A percentile compares a stretch with the other conserved stretches of the same genome.
Evolutionary conservation across 305 asterid genomes (phyloP).

Genomic region (Rubia peregrina): DNA sequence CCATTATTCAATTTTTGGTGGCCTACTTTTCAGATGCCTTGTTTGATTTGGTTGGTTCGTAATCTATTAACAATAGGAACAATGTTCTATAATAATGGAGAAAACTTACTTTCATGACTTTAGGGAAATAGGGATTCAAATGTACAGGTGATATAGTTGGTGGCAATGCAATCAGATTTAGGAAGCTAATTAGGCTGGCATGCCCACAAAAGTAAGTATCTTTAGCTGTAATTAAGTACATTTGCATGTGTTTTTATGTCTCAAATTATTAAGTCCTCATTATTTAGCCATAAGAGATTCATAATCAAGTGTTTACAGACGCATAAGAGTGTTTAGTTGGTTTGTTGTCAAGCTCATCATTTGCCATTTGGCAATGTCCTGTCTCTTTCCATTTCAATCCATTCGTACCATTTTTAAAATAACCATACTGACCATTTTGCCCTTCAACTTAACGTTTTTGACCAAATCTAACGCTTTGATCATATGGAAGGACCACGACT

Average conservation of each 20-base stretch:
- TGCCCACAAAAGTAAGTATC: slow-evolving; percentile 6
- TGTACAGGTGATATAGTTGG: slow-evolving; percentile 5
- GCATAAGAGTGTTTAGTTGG: neutral
- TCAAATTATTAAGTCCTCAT: slow-evolving; percentile 19
- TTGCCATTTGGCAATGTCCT: neutral
- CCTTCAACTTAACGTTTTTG: too few relatives aligned
- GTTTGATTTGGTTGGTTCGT: slow-evolving; percentile 3
- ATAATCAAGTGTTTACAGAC: neutral
- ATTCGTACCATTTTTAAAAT: too few relatives aligned
- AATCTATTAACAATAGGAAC: neutral
- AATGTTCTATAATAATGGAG: neutral
- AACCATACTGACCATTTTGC: too few relatives aligned
- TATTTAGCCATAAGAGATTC: neutral
- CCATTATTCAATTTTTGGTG: neutral
- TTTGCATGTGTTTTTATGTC: slow-evolving; percentile 19
- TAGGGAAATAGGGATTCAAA: neutral
- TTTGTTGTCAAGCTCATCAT: neutral
- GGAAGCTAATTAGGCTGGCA: slow-evolving; percentile 19
- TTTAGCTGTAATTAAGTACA: slow-evolving; percentile 28
- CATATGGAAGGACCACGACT: too few relatives aligned
- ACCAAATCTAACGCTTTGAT: too few relatives aligned
- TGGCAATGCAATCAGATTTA: neutral
- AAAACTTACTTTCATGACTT: neutral
- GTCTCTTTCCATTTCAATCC: neutral
- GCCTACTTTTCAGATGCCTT: slow-evolving; percentile 14